Percentiles rank a stretch among this genome's conserved stretches.
Evolutionary conservation across 345 rosid species (phyloP).

Genomic region (Dipteronia dyeriana): DNA sequence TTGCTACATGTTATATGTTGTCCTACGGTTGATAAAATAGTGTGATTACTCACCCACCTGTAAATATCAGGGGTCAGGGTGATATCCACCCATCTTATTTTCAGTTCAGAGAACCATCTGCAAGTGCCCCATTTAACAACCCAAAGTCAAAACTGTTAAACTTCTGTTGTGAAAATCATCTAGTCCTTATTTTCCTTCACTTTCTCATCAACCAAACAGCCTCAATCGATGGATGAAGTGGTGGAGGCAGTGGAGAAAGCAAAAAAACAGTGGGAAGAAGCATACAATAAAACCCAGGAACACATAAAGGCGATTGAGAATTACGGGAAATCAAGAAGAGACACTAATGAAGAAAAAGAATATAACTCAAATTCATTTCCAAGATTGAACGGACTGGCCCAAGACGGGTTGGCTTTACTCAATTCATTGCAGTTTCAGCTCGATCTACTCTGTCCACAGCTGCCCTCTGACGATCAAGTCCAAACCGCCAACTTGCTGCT

Average conservation of each 20-base stretch:
- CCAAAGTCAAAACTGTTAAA: no score
- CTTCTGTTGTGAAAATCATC: background rate
- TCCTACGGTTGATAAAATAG: no score
- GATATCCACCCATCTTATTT: no score
- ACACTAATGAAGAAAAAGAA: constrained; percentile 38
- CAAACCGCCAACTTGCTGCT: constrained; percentile 61
- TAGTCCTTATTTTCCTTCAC: background rate
- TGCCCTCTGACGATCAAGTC: constrained; percentile 58
- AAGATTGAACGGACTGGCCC: constrained; percentile 70
- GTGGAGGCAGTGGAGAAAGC: constrained; percentile 77
- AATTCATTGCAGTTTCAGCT: constrained; percentile 74
- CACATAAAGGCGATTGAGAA: constrained; percentile 61
- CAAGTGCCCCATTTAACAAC: no score
- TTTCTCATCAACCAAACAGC: constrained; percentile 8
- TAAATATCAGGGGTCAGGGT: no score
- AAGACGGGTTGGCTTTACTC: constrained; percentile 75
- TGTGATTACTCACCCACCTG: no score
- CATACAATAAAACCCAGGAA: constrained; percentile 47
- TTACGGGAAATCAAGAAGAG: constrained; percentile 55
- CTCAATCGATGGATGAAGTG: constrained; percentile 66
- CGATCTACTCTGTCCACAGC: constrained; percentile 87
- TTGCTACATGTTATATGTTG: no score
- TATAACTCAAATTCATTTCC: constrained; percentile 55
- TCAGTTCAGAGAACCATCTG: no score
- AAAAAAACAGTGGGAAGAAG: constrained; percentile 89